phyloP scores from a whole-genome alignment of 306 rosid genomes.

The Fagus crenata region DNA sequence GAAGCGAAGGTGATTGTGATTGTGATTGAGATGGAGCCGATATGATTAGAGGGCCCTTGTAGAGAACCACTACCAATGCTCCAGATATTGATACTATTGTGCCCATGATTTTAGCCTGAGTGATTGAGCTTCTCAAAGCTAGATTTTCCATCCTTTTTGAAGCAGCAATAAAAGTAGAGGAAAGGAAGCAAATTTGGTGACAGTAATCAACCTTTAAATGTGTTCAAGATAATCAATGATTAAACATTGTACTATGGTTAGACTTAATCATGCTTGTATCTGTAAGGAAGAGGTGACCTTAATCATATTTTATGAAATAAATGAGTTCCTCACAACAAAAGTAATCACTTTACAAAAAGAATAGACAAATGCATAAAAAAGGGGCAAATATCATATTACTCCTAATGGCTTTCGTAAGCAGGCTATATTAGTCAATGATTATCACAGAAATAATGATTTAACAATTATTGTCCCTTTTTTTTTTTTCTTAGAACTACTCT shows the following conservation, averaged over 20 bases:
- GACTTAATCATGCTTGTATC: too few relatives aligned
- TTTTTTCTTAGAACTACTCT: too few relatives aligned
- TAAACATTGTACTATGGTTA: too few relatives aligned
- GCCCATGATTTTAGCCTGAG: conserved; percentile 53
- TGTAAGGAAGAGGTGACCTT: too few relatives aligned
- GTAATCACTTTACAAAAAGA: too few relatives aligned
- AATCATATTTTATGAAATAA: too few relatives aligned
- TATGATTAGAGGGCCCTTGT: conserved; percentile 45
- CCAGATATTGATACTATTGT: conserved; percentile 48
- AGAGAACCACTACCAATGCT: conserved; percentile 52
- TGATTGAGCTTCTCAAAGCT: conserved; percentile 42
- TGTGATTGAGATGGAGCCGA: conserved; percentile 18
- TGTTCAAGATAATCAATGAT: background rate
- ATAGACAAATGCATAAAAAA: background rate
- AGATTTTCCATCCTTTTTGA: conserved; percentile 55
- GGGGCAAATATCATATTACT: background rate
- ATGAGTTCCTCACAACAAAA: background rate
- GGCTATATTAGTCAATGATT: too few relatives aligned
- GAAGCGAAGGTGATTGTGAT: background rate
- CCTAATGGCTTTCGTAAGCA: background rate
- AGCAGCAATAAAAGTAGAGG: background rate
- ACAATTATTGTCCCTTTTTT: background rate
- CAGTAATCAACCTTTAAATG: background rate
- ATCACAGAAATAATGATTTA: background rate
- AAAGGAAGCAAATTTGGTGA: background rate